A percentile compares a stretch with the other conserved stretches of the same genome.
These are phyloP conservation scores for Lojkania enalia DNA, from an alignment of 2,329 filamentous ascomycete genomes.

Conservation along the genomic window DNA sequence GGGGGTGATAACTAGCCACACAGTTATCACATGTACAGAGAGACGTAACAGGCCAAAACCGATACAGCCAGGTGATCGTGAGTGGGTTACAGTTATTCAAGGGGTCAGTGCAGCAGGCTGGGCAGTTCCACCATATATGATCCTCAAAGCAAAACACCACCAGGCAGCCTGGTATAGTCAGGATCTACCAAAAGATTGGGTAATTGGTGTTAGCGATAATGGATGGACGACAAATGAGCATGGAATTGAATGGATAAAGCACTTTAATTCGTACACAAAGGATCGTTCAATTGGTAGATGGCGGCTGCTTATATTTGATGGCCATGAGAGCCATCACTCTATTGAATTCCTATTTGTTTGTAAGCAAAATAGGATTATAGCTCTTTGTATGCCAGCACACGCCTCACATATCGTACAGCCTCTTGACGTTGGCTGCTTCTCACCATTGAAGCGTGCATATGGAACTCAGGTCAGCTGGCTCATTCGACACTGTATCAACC, in stretches of 20 bases:
- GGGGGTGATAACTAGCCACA: background rate
- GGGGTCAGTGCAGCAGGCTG: background rate
- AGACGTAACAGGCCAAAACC: background rate
- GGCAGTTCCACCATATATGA: slow-evolving; percentile 20
- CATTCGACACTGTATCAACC: slow-evolving; percentile 30
- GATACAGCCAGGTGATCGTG: slow-evolving; percentile 4
- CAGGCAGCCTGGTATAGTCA: slow-evolving; percentile 10
- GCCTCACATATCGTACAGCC: slow-evolving; percentile 19
- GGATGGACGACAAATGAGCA: slow-evolving; percentile 42
- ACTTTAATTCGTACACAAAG: slow-evolving; percentile 41
- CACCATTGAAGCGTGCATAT: slow-evolving; percentile 28
- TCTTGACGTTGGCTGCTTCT: slow-evolving; percentile 23
- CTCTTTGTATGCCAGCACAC: slow-evolving; percentile 39
- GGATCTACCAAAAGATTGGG: slow-evolving; percentile 21
- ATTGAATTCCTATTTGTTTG: slow-evolving; percentile 42
- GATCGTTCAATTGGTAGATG: slow-evolving; percentile 27
- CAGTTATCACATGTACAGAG: slow-evolving; percentile 8
- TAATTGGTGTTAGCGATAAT: slow-evolving; percentile 35
- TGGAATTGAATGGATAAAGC: slow-evolving; percentile 39
- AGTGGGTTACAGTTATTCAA: slow-evolving; percentile 12
- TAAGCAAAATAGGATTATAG: slow-evolving; percentile 44
- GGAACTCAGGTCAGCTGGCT: slow-evolving; percentile 30
- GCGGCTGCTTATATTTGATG: slow-evolving; percentile 41
- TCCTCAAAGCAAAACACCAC: slow-evolving; percentile 17
- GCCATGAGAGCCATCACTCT: slow-evolving; percentile 35